Evolutionary conservation across 2,329 filamentous ascomycete genomes (phyloP), one percentile per base, ranked within the genome.

Genomic region (Coniochaeta sp.): DNA sequence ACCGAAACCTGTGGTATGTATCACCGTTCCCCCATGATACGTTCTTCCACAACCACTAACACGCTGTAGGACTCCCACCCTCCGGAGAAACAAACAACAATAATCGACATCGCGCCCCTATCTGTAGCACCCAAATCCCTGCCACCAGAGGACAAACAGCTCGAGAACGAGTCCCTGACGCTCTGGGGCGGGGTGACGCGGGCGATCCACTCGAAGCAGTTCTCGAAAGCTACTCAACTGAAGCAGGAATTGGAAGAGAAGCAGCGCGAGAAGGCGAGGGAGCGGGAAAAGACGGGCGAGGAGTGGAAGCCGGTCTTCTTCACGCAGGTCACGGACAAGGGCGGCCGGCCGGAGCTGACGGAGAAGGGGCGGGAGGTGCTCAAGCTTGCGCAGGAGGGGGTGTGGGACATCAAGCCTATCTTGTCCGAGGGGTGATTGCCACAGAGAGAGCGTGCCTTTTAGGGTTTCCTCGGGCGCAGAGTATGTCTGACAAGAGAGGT

Each of bases 161-260:
- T 96, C 1, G 84, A 89, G 60, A 95, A 99, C 72, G 95, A 99
- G 76, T 96, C 90, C 1, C 84, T 95, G 65, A 87, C 84, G 61
- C 89, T 96, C 71, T 99, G 95, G 95, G 82, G 86, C 36, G 85
- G 84, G 26, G 93, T 99, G 52, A 98, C 95, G 19, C 82, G 90
- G 58, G 91, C 93, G 38, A 98, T 99, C 69, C 74, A 84, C 24
- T 78, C 86, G 63, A 96, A 93, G 75, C 91, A 96, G 71, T 99
- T 87, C 74, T 83, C 83, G 47, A 86, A 89, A 64, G 95, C 95
- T 8, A 99, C 95, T 24, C 85, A 83, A 22, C 78, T 95, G 63
- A 99, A 99, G 78, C 86, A 91, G 62, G 91, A 96, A 68, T 84
- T 99, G 12, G 95, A 99, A 74, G 95, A 99, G 73, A 81, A 82